Evolutionary conservation across 2,329 filamentous ascomycete genomes (phyloP), one percentile per base, ranked within the genome.

Genomic region (Lasiodiplodia theobromae): DNA sequence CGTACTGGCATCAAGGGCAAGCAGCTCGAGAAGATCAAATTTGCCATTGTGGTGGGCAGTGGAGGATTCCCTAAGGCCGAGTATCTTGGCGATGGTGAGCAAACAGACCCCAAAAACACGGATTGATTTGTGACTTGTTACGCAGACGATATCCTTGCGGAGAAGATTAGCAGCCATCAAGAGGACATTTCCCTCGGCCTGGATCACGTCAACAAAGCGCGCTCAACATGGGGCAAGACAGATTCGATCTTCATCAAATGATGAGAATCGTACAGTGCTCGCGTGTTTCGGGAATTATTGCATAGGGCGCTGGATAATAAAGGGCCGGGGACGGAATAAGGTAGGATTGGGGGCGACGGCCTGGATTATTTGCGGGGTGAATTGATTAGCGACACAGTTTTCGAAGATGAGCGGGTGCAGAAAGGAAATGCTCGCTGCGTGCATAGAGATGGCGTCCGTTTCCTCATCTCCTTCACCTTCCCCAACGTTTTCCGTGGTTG

Each of bases 1-100:
- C 87, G 95, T 69, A 97, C 93, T 0, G 94, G 94, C 31, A 90
- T 99, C 82, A 97, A 97, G 81, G 96, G 96, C 79, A 99, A 99
- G 85, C 93, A 93, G 72, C 94, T 99, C 73, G 95, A 99, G 80
- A 98, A 98, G 85, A 96, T 99, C 80, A 97, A 96, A 81, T 97
- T 99, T 83, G 92, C 94, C 7, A 81, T 97, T 38, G 87, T 97
- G 40, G 72, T 64, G 85, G 89, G 78, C 86, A 64, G n/a, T 14
- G 23, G 28, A 28, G 92, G 77, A 73, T 96, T 92, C 80, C 89
- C 91, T 49, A 93, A 91, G 76, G 91, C 94, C 31, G 87, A 89
- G 69, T 96, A 96, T 82, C 84, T 99, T 57, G 89, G 91, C 73
- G 96, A 98, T 82, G 94, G 95, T 97, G 83, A 85, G 90, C 79